Evolutionary conservation across 2,329 filamentous ascomycete genomes (phyloP), one percentile per base, ranked within the genome.

Genomic region (Xylaria sp.): DNA sequence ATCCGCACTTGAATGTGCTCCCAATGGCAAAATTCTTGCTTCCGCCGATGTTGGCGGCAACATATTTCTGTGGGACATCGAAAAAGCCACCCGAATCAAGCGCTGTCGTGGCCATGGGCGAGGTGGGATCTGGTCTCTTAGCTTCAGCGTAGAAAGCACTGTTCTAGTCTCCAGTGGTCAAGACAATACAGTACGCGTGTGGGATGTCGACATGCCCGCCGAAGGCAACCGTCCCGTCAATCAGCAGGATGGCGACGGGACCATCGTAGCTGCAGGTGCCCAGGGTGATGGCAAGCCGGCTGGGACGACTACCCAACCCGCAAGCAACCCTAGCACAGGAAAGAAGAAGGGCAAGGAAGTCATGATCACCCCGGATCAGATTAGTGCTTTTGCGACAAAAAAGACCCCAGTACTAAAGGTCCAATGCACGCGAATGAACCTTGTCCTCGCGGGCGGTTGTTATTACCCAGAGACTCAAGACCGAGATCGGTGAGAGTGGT

Each of bases 391-490:
- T 74, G 89, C 92, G 0, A 98, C 95, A 3, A 99, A 99, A 85
- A 97, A 96, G 79, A 94, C 90, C 15, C 93, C 94, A 0, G 91
- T 98, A 10, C 91, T 96, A 77, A 95, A 94, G 78, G 93, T 96
- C 55, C 87, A 90, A 72, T 97, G 97, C 71, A 98, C 95, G 3
- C 84, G 92, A 63, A 97, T 97, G 92, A 99, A 99, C 74, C 77
- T 98, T 67, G 90, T 97, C 11, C 82, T 98, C 63, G 93, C 93
- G 21, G 92, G 91, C 47, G 92, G 93, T 23, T 88, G 85, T 71
- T 89, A 87, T 69, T 83, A 87, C 54, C 81, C 84, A 37, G 81
- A 84, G 66, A 68, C 63, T 38, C 70, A 71, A 58, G 71, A 73
- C 19, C 61, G 65, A n/a, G 60, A 68, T 47, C 69, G 70, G 44